Evolutionary conservation across 2,329 filamentous ascomycete genomes (phyloP).

Genomic region (Fusarium sp.): DNA sequence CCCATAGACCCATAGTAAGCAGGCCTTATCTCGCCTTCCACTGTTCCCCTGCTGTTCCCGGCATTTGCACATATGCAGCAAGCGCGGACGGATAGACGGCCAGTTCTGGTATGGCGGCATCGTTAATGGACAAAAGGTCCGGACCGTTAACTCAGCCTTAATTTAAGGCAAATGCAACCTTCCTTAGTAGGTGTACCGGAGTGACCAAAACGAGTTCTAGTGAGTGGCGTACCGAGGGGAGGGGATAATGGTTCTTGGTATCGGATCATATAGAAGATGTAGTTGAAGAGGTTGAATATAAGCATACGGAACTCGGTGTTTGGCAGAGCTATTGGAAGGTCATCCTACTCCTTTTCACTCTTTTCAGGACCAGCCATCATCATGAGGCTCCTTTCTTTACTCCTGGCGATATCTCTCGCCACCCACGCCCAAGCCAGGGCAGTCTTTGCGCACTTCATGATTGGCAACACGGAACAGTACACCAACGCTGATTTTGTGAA

Average conservation of each 20-base stretch:
- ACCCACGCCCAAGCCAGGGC: neutral
- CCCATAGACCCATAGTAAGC: neutral
- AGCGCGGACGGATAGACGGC: neutral
- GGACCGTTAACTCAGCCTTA: neutral
- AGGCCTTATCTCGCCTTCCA: neutral
- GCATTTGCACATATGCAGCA: neutral
- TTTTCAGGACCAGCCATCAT: neutral
- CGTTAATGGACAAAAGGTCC: neutral
- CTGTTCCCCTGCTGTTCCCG: neutral
- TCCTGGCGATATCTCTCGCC: neutral
- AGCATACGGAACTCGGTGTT: neutral
- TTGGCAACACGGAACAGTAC: neutral
- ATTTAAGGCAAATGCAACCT: neutral
- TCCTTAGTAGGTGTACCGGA: neutral
- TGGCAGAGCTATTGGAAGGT: neutral
- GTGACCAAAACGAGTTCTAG: neutral
- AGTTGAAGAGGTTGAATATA: neutral
- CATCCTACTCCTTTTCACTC: neutral
- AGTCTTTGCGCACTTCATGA: neutral
- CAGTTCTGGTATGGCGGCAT: neutral
- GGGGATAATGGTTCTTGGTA: neutral
- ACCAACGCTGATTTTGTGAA: neutral
- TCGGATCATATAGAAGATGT: neutral
- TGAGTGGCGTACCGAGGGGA: neutral
- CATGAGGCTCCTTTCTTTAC: neutral